Conservation (phyloP, 169 alveolate species). For the Plasmodium reichenowi region DNA sequence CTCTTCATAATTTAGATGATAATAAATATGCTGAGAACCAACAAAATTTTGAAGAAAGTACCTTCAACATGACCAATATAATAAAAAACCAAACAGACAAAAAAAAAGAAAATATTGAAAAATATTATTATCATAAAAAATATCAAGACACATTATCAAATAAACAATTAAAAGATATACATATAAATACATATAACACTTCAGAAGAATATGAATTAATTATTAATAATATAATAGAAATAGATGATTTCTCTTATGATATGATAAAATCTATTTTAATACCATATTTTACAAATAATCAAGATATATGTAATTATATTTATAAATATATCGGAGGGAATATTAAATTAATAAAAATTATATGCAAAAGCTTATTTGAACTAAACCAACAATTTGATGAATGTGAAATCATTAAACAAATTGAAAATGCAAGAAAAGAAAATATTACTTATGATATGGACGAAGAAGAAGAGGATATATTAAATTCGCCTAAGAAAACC, state of each 20-base stretch:
- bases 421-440: conserved; percentile 33
- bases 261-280: conserved; percentile 38
- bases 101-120: neutral
- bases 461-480: conserved; percentile 18
- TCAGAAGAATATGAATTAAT: conserved; percentile 19
- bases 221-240: conserved; percentile 28
- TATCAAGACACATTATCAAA: neutral
- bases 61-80: too few species aligned
- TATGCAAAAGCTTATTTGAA: conserved; percentile 31
- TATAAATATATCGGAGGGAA: conserved; percentile 48
- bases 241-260: conserved; percentile 44
- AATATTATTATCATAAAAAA: neutral
- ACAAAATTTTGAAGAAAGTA: too few species aligned
- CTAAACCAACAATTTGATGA: conserved; percentile 23
- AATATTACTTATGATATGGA: conserved; percentile 63
- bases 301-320: conserved; percentile 31
- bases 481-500: neutral
- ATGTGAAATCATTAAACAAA: conserved; percentile 14
- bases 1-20: too few species aligned
- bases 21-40: too few species aligned
- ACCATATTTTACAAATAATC: conserved; percentile 25
- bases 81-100: neutral
- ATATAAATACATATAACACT: neutral
- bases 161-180: neutral
- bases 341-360: conserved; percentile 16